Evolutionary conservation across 169 alveolate species (phyloP).

Genomic region (Plasmodium gaboni): DNA sequence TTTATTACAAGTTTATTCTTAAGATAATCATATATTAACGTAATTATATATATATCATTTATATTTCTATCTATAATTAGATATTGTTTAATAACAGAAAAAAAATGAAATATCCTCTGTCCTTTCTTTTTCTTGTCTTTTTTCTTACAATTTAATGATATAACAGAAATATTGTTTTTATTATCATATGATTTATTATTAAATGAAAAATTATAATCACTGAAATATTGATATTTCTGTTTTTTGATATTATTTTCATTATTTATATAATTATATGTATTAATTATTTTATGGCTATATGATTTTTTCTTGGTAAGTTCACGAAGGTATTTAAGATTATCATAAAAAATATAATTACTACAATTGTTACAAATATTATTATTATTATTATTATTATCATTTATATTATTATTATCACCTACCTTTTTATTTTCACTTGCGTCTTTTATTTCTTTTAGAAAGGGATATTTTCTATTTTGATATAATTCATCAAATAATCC

Average conservation of each 20-base stretch:
- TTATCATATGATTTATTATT: background rate
- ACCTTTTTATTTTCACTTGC: background rate
- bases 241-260: conserved; percentile 8
- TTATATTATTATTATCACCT: background rate
- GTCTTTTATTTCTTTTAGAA: background rate
- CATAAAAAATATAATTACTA: too few relatives aligned
- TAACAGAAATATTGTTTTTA: background rate
- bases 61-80: conserved; percentile 14
- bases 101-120: background rate
- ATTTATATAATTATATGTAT: conserved; percentile 1
- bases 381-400: background rate
- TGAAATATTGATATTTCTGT: too few relatives aligned
- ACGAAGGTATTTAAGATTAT: background rate
- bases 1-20: conserved; percentile 12
- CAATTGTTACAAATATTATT: background rate
- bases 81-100: conserved; percentile 25
- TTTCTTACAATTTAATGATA: conserved; percentile 11
- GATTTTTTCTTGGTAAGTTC: background rate
- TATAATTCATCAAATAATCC: conserved; percentile 25
- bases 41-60: conserved; percentile 13
- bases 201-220: background rate
- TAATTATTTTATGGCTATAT: background rate
- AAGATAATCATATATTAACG: conserved; percentile 12
- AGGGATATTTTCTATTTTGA: conserved; percentile 12
- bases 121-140: background rate